Percentiles rank a stretch among this genome's conserved stretches.
These are phyloP conservation scores for Macadamia tetraphylla DNA, from an alignment of 164 flowering plant genomes.

Conservation along the genomic window DNA sequence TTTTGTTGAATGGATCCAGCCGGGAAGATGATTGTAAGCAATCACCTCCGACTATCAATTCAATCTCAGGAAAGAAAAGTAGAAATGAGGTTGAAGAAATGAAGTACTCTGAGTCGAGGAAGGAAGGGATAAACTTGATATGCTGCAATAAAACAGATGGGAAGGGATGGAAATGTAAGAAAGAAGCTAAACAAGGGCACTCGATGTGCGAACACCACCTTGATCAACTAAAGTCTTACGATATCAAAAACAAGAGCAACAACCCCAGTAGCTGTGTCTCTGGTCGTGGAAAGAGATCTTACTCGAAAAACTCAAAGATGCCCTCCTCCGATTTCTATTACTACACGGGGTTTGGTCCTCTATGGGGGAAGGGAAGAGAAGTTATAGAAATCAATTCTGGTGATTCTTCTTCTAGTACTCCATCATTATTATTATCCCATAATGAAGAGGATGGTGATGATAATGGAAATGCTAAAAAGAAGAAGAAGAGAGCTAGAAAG, in stretches of 20 bases:
- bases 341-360: conserved; percentile 74
- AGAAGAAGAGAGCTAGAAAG: conserved; percentile 34
- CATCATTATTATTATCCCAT: background rate
- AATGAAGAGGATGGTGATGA: conserved; percentile 2
- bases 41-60: background rate
- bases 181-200: background rate
- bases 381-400: background rate
- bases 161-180: background rate
- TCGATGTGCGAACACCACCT: background rate
- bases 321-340: conserved; percentile 50
- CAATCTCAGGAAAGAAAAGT: background rate
- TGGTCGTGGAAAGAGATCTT: background rate
- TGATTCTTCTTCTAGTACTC: background rate
- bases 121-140: no score
- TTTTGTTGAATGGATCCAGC: no score
- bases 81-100: no score
- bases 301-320: conserved; percentile 11
- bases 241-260: background rate
- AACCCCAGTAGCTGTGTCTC: no score
- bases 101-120: no score
- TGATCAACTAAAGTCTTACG: conserved; percentile 9
- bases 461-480: conserved; percentile 9
- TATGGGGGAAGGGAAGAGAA: no score
- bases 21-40: no score
- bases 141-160: background rate